Percentiles rank a stretch among this genome's conserved stretches.
Evolutionary conservation across 2,329 filamentous ascomycete genomes (phyloP).

Genomic region (Nakataea oryzae): DNA sequence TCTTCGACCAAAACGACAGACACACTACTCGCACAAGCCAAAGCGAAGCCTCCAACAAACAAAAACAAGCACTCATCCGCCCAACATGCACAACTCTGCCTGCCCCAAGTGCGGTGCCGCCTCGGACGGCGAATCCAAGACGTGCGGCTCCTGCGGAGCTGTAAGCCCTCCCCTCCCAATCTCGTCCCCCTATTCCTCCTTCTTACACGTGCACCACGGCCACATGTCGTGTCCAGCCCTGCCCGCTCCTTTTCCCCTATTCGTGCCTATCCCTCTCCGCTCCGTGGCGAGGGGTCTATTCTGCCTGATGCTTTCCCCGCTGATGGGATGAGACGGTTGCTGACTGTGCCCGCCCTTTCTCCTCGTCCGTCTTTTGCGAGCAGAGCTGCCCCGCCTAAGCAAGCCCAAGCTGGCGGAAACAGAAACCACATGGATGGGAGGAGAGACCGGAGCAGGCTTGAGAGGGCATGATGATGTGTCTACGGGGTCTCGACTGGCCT

Average conservation of each 20-base stretch:
- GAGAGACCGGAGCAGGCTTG: background rate
- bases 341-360: background rate
- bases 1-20: background rate
- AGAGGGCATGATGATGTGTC: too few relatives aligned
- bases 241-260: background rate
- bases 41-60: background rate
- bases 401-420: background rate
- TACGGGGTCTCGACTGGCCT: too few relatives aligned
- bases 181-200: background rate
- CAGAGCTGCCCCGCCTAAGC: constrained; percentile 2
- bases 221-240: background rate
- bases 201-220: background rate
- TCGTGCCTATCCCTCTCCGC: background rate
- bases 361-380: background rate
- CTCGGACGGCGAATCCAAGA: constrained; percentile 36
- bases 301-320: background rate
- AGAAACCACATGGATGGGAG: too few relatives aligned
- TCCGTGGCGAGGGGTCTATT: background rate
- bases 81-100: constrained; percentile 27
- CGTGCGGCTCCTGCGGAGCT: constrained; percentile 44
- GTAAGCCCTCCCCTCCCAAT: constrained; percentile 27
- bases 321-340: background rate
- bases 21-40: background rate
- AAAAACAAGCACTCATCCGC: constrained; percentile 1
- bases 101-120: constrained; percentile 48